Evolutionary conservation across 1,284 basidiomycete species (phyloP).

Genomic region (Apiotrichum brassicae): DNA sequence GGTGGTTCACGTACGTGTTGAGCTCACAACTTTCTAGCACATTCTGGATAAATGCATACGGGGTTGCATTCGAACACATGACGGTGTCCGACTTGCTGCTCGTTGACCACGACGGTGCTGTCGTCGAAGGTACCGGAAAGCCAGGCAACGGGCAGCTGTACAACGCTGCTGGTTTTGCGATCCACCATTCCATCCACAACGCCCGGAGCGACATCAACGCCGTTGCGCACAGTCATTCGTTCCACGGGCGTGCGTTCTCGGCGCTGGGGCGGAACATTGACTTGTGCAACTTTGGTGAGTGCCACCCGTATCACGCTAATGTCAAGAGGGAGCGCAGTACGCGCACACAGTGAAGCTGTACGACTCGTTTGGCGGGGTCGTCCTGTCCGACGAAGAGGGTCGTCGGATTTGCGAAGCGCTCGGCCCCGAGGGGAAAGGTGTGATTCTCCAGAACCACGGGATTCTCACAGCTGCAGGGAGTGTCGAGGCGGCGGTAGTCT

Average conservation of each 20-base stretch:
- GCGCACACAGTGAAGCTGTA: constrained; percentile 36
- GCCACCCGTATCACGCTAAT: neutral
- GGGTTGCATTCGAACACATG: constrained; percentile 48
- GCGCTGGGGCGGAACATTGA: constrained; percentile 56
- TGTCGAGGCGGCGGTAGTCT: constrained; percentile 28
- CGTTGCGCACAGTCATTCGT: constrained; percentile 60
- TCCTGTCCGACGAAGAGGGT: constrained; percentile 45
- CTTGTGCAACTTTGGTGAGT: constrained; percentile 52
- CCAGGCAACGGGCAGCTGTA: constrained; percentile 32
- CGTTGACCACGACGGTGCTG: constrained; percentile 53
- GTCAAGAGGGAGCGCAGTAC: constrained; percentile 25
- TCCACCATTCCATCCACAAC: constrained; percentile 54
- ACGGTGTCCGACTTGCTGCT: constrained; percentile 51
- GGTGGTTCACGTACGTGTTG: no score
- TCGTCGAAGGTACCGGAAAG: constrained; percentile 47
- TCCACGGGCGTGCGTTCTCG: constrained; percentile 59
- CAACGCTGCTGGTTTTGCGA: constrained; percentile 53
- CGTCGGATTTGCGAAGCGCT: constrained; percentile 42
- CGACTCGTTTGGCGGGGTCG: constrained; percentile 44
- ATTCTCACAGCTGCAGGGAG: constrained; percentile 22
- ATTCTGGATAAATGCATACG: constrained; percentile 57
- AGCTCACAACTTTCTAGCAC: neutral
- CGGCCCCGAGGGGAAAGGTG: constrained; percentile 38
- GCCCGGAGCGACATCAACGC: constrained; percentile 60
- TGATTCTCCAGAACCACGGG: constrained; percentile 43